These are phyloP conservation scores for Agaricus bisporus DNA, from an alignment of 768 basidiomycete genomes.

Conservation along the genomic window DNA sequence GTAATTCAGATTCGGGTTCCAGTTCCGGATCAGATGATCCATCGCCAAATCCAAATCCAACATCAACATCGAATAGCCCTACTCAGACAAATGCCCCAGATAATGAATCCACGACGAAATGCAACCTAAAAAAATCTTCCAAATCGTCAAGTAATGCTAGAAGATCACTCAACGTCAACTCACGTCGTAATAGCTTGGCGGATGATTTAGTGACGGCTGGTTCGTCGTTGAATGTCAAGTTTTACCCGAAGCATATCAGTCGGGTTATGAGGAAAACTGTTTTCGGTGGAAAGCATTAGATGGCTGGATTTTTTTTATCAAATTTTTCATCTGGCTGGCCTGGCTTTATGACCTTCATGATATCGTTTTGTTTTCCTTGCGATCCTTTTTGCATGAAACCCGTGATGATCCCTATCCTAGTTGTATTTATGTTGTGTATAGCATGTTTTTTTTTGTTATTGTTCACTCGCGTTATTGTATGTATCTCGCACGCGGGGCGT, in stretches of 20 bases:
- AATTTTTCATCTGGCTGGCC: background rate
- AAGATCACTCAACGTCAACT: background rate
- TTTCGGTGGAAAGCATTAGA: constrained; percentile 8
- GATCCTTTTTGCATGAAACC: no score
- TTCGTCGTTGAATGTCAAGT: constrained; percentile 10
- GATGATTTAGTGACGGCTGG: background rate
- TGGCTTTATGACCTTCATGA: background rate
- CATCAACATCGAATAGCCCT: no score
- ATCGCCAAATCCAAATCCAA: background rate
- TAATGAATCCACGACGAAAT: background rate
- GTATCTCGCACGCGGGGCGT: no score
- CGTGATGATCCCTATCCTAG: no score
- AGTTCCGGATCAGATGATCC: constrained; percentile 7
- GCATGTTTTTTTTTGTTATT: no score
- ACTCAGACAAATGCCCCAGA: background rate
- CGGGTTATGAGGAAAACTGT: constrained; percentile 27
- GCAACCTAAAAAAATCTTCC: constrained; percentile 2
- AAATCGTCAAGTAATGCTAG: background rate
- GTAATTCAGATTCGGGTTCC: constrained; percentile 6
- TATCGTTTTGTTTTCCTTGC: no score
- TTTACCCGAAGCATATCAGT: constrained; percentile 24
- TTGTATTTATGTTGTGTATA: no score
- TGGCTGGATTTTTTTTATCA: background rate
- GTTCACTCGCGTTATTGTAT: no score
- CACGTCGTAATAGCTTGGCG: background rate